Evolutionary conservation across 2,329 filamentous ascomycete species (phyloP), one percentile per base, ranked within the genome.

Genomic region (Geosmithia putterillii): DNA sequence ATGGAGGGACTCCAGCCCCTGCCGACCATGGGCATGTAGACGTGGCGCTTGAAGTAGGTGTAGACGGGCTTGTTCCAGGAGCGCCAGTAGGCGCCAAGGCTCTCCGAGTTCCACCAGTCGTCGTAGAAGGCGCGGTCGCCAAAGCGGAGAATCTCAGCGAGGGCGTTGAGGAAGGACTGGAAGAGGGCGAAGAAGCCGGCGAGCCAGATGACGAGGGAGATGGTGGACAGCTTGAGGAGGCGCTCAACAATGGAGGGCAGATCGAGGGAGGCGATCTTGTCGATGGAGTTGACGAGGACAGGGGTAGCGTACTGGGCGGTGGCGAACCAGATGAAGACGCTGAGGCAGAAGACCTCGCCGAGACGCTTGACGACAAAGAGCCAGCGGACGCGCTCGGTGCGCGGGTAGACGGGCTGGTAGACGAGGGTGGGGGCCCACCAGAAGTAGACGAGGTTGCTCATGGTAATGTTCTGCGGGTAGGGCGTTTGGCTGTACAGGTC

Each of bases 31-130:
- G 92, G 92, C 35, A 83, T 82, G 65, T 92, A 96, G 42, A 98
- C 79, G 59, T 98, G 92, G 34, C 92, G 74, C 55, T 86, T 89
- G 81, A 98, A 96, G 62, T 95, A 98, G 46, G 88, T 82, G 57
- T 94, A 94, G 6, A 98, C 90, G 1, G 92, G 92, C 59, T 94
- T 94, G 66, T 98, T 98, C 92, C 92, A 98, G 1, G 83, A 85
- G 19, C 89, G 80, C 90, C 90, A 95, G 67, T 98, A 98, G 4
- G 74, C 75, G 28, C 89, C 86, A 7, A 96, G 70, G 50, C 81
- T 88, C 44, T 81, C 80, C 50, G 81, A 86, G 57, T 98, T 98
- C 92, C 92, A 98, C 92, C 92, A 98, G 56, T 95, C 88, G 34
- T 86, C 83, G 61, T 98, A 98, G 61, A 98, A 98, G 42, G 89